These are phyloP conservation scores for Pyrus hybrid DNA, from an alignment of 331 rosid species.

Conservation along the genomic window DNA sequence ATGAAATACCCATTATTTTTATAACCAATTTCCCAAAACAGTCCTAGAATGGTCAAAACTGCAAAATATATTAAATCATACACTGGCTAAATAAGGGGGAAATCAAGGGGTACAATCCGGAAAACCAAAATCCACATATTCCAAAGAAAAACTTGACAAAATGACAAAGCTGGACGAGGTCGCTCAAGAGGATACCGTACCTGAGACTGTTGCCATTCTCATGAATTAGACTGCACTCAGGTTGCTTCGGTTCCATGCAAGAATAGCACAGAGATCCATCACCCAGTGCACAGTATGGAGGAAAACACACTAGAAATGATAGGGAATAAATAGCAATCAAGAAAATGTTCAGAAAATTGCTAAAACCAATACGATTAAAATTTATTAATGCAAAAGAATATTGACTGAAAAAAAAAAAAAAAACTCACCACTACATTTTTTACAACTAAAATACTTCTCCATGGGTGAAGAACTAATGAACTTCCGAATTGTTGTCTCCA, in stretches of 20 bases:
- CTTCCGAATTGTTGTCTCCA: conserved; percentile 70
- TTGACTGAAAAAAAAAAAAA: not conserved
- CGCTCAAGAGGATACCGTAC: conserved; percentile 25
- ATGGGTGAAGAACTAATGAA: conserved; percentile 50
- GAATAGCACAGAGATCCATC: conserved; percentile 62
- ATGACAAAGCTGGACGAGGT: not conserved
- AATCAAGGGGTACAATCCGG: not conserved
- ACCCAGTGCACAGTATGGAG: conserved; percentile 45
- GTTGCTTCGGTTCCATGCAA: conserved; percentile 50
- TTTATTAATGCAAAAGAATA: conserved; percentile 2
- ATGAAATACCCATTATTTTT: not conserved
- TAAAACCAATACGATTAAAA: not conserved
- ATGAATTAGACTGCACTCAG: conserved; percentile 25
- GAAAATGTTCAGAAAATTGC: not conserved
- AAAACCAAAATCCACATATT: not conserved
- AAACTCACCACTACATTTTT: conserved; percentile 72
- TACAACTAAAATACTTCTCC: conserved; percentile 66
- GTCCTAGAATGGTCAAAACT: not conserved
- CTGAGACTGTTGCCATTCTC: conserved; percentile 40
- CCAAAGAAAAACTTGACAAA: not conserved
- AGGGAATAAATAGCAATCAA: conserved; percentile 1
- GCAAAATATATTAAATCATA: not conserved
- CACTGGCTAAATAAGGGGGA: not conserved
- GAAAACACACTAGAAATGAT: conserved; percentile 49
- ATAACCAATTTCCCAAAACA: not conserved